Evolutionary conservation across 2,329 filamentous ascomycete species (phyloP).

Genomic region (Pleochaeta shiraiana): DNA sequence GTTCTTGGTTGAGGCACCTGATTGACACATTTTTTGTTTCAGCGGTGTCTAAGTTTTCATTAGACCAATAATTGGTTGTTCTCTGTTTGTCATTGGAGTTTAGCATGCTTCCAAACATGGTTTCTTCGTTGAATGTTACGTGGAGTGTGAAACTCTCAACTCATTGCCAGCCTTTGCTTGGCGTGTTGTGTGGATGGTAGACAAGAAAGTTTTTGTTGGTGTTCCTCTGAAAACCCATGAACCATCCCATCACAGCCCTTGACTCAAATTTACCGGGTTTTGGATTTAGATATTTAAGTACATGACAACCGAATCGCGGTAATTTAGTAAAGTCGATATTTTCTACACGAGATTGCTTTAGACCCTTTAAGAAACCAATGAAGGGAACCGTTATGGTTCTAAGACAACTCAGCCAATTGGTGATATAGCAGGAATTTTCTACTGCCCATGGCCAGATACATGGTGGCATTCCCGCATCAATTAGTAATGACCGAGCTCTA

Average conservation of each 20-base stretch:
- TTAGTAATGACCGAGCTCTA: background rate
- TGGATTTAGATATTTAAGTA: background rate
- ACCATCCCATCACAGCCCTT: background rate
- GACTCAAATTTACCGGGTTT: background rate
- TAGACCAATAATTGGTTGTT: background rate
- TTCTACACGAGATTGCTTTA: background rate
- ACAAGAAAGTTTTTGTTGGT: background rate
- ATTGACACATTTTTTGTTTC: too few species aligned
- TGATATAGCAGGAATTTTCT: background rate
- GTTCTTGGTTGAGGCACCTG: too few species aligned
- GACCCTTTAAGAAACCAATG: background rate
- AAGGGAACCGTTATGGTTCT: background rate
- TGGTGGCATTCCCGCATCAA: background rate
- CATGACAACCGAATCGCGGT: background rate
- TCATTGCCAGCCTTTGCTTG: background rate
- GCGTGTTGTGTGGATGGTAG: background rate
- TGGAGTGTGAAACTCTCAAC: background rate
- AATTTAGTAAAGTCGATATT: background rate
- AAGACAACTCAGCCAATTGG: background rate
- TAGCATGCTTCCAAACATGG: background rate
- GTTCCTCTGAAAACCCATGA: background rate
- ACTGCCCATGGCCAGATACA: too few species aligned
- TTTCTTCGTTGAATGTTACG: too few species aligned
- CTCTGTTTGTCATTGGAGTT: background rate
- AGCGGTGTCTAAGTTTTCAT: too few species aligned